Evolutionary conservation across 192 early-diverging fungal genomes (phyloP).

Genomic region (Phlyctochytrium planicorne): DNA sequence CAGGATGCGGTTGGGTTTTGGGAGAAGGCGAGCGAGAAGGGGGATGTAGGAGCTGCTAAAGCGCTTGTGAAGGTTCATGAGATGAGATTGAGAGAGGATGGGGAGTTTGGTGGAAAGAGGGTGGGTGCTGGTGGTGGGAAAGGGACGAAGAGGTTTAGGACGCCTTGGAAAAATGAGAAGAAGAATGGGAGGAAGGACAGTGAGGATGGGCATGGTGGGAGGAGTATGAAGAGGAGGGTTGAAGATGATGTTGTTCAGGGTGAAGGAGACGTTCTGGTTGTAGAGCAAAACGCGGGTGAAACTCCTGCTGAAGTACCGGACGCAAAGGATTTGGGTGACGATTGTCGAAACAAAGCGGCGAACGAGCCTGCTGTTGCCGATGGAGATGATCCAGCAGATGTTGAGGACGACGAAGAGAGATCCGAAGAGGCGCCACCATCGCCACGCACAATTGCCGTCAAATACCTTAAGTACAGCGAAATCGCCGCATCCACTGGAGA

Average conservation of each 20-base stretch:
- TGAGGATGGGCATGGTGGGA: too few species aligned
- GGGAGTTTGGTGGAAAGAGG: not conserved
- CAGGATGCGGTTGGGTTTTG: not conserved
- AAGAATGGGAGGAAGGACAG: not conserved
- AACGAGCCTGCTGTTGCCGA: too few species aligned
- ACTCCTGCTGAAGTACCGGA: too few species aligned
- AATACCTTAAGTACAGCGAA: slow-evolving; percentile 8
- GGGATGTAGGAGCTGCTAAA: not conserved
- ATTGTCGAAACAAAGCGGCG: too few species aligned
- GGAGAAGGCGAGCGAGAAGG: not conserved
- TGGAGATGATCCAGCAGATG: slow-evolving; percentile 2
- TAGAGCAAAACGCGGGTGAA: too few species aligned
- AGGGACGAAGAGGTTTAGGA: not conserved
- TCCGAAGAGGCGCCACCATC: not conserved
- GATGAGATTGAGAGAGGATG: not conserved
- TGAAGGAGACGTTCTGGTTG: too few species aligned
- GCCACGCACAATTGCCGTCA: not conserved
- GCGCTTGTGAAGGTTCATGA: not conserved
- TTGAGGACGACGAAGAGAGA: not conserved
- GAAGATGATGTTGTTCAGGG: too few species aligned
- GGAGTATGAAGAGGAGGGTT: too few species aligned
- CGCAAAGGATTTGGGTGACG: too few species aligned
- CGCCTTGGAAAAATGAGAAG: not conserved
- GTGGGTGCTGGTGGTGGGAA: not conserved
- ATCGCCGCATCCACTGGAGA: not conserved